These are phyloP conservation scores for Pseudotulostoma volvatum DNA, from an alignment of 495 filamentous ascomycete species.

Conservation along the genomic window DNA sequence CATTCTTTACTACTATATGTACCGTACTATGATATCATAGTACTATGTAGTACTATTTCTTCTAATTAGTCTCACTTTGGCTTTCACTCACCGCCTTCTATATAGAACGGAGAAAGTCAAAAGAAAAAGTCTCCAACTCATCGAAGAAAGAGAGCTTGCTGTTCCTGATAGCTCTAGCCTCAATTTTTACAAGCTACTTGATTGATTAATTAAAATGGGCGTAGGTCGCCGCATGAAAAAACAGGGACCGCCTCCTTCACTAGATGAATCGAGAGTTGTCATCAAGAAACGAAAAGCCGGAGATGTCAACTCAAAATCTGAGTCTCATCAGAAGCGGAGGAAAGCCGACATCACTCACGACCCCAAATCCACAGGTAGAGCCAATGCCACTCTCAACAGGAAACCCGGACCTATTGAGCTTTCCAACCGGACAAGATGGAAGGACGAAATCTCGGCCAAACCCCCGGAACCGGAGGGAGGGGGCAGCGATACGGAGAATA, in stretches of 20 bases:
- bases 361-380: constrained; percentile 27
- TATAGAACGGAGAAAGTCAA: no score
- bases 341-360: constrained; percentile 31
- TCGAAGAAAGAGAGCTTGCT: no score
- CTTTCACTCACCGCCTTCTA: no score
- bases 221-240: constrained; percentile 84
- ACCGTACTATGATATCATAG: no score
- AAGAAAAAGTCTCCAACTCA: no score
- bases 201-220: constrained; percentile 47
- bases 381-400: constrained; percentile 24
- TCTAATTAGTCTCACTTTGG: no score
- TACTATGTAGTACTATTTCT: no score
- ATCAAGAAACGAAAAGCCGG: constrained; percentile 62
- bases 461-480: constrained; percentile 20
- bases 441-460: constrained; percentile 20
- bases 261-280: constrained; percentile 65
- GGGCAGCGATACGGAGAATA: constrained; percentile 24
- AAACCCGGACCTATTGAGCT: constrained; percentile 14
- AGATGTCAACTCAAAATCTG: constrained; percentile 29
- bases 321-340: constrained; percentile 52
- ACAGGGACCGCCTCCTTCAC: constrained; percentile 69
- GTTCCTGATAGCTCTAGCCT: background rate
- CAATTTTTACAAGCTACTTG: background rate
- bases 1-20: no score
- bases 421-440: constrained; percentile 7